phyloP scores from a whole-genome alignment of 2,329 filamentous ascomycete species.

The Tolypocladium tropicale region DNA sequence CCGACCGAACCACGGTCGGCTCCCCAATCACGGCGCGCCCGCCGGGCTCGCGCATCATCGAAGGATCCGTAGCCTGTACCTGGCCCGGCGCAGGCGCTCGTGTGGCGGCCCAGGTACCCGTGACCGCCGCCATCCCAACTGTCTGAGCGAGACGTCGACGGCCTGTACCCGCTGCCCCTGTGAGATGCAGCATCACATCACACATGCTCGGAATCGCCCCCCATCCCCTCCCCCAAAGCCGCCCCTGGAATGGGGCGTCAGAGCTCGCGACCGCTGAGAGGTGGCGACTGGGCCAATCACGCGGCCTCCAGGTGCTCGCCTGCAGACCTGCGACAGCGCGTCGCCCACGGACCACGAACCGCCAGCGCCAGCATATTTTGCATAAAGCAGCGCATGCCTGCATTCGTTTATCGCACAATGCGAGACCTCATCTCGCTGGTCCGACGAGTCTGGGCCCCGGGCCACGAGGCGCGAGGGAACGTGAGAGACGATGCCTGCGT shows the following conservation, averaged over 20 bases:
- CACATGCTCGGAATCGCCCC: not conserved
- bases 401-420: not conserved
- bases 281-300: not conserved
- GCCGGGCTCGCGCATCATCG: not conserved
- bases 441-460: not conserved
- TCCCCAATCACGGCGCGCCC: not conserved
- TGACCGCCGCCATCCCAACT: not conserved
- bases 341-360: not conserved
- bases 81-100: not conserved
- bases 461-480: not conserved
- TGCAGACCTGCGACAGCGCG: not conserved
- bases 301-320: not conserved
- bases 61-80: not conserved
- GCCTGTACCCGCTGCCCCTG: not conserved
- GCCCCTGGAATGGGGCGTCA: not conserved
- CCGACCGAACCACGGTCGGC: not conserved
- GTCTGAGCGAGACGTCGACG: not conserved
- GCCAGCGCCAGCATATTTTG: not conserved
- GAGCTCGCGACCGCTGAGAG: not conserved
- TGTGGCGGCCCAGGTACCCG: not conserved
- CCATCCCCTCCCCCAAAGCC: not conserved
- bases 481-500: not conserved
- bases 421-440: not conserved
- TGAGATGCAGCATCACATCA: conserved; percentile 1
- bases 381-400: not conserved